Evolutionary conservation across 169 alveolate species (phyloP), one percentile per base, ranked within the genome.

Genomic region (Eimeria maxima): DNA sequence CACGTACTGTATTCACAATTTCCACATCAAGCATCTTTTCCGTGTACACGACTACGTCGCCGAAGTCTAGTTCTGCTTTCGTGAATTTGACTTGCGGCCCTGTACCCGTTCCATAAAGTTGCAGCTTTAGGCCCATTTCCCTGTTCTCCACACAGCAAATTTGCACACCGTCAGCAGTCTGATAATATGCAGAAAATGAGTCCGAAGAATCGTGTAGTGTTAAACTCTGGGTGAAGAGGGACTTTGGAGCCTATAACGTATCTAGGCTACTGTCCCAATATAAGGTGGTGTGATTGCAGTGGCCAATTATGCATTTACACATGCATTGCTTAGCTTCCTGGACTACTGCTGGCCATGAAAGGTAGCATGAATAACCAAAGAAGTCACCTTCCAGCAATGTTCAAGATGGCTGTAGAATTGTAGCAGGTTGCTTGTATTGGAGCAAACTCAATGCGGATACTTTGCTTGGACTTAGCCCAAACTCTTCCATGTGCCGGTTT

Each of bases 71-170:
- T 14, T 94, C 96, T 42, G 29, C 73, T 27, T 22, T 89, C 60
- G 91, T 74, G 76, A 94, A 81, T 55, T 65, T 63, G 71, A 86
- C 96, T 80, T 94, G 90, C 67, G 96, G 96, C 27, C 96, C 96
- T 33, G 81, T 81, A 69, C 96, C 96, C 87, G 80, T 42, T 33
- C 96, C 96, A 18, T 69, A n/a, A 24, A 94, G 88, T 38, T 65
- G 87, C 38, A 94, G 83, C 45, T 27, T 81, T 44, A 94, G 89
- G 14, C 80, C 60, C 74, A 24, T 53, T 67, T 94, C 96, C 71
- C 96, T 94, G 94, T 50, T n/a, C 14, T 45, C 88, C 60, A 76
- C 88, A 44, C 55, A 73, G 83, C 18, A 33, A 73, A 42, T 73
- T 29, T 18, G 55, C 83, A 71, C 80, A 69, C 4, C 80, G 80